Conservation (phyloP, 169 alveolate species). For the Plasmodium gaboni region DNA sequence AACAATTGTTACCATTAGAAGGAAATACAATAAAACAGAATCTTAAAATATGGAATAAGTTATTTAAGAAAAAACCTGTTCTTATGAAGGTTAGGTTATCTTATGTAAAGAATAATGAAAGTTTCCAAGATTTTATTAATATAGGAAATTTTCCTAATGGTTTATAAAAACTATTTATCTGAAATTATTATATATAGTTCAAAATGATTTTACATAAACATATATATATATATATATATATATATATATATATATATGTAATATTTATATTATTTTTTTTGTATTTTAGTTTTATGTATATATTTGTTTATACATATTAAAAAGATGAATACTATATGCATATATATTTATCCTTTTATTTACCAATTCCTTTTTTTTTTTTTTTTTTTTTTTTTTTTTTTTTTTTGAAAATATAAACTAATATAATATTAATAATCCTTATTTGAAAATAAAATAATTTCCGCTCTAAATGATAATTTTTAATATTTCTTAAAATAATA, state of each 20-base stretch:
- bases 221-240: neutral
- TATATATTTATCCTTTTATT: too few species aligned
- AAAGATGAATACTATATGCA: too few species aligned
- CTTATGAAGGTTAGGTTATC: constrained; percentile 77
- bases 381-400: constrained; percentile 12
- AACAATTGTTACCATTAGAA: constrained; percentile 51
- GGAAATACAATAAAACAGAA: constrained; percentile 56
- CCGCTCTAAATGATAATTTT: constrained; percentile 32
- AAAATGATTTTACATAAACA: neutral
- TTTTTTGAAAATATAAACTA: constrained; percentile 28
- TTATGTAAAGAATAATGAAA: constrained; percentile 45
- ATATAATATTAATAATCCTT: constrained; percentile 8
- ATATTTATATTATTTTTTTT: neutral
- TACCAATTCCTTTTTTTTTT: neutral
- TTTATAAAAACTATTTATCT: constrained; percentile 11
- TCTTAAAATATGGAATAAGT: constrained; percentile 44
- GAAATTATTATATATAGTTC: neutral
- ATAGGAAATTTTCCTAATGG: constrained; percentile 64
- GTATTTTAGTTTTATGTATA: neutral
- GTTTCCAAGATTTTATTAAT: constrained; percentile 69
- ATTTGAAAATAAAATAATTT: constrained; percentile 53
- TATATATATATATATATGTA: neutral
- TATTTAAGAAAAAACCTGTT: constrained; percentile 69
- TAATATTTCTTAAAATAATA: too few species aligned
- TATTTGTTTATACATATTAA: constrained; percentile 1